A percentile compares a stretch with the other conserved stretches of the same genome.
phyloP scores from a whole-genome alignment of 768 basidiomycete genomes.

The Trametes cingulata region DNA sequence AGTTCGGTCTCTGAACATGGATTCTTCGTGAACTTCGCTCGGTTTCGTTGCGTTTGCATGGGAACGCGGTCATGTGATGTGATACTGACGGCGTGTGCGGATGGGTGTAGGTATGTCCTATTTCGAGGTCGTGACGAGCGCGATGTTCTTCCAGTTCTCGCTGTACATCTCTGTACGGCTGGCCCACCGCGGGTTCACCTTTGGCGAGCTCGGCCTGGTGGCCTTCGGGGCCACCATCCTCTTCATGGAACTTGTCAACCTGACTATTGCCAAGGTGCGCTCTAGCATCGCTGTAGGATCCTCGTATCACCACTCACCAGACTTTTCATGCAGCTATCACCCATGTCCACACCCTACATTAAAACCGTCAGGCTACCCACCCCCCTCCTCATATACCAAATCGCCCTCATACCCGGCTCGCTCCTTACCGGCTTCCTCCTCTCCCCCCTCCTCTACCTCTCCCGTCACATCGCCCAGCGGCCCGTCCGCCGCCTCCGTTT shows the following conservation, averaged over 20 bases:
- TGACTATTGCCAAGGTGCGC: slow-evolving; percentile 81
- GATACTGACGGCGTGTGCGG: background rate
- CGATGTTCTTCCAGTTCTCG: slow-evolving; percentile 88
- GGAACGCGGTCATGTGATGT: background rate
- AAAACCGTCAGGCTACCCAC: slow-evolving; percentile 92
- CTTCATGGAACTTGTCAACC: slow-evolving; percentile 81
- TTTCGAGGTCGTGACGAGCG: slow-evolving; percentile 70
- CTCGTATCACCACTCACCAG: background rate
- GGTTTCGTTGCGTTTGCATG: too few relatives aligned
- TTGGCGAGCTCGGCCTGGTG: slow-evolving; percentile 90
- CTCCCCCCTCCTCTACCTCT: slow-evolving; percentile 90
- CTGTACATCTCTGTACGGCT: slow-evolving; percentile 87
- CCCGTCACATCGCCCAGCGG: slow-evolving; percentile 86
- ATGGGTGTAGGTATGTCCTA: slow-evolving; percentile 77
- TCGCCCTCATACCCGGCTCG: slow-evolving; percentile 90
- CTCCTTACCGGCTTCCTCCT: slow-evolving; percentile 91
- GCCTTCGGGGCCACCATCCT: slow-evolving; percentile 86
- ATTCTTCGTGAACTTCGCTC: too few relatives aligned
- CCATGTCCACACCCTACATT: slow-evolving; percentile 76
- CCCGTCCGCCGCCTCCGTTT: slow-evolving; percentile 79
- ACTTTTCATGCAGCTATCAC: slow-evolving; percentile 61
- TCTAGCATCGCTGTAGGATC: background rate
- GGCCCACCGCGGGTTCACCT: slow-evolving; percentile 91
- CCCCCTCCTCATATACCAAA: slow-evolving; percentile 87
- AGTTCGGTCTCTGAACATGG: slow-evolving; percentile 35